Percentiles rank a stretch among this genome's conserved stretches.
Evolutionary conservation across 2,329 filamentous ascomycete genomes (phyloP).

Genomic region (Cryphonectria radicalis): DNA sequence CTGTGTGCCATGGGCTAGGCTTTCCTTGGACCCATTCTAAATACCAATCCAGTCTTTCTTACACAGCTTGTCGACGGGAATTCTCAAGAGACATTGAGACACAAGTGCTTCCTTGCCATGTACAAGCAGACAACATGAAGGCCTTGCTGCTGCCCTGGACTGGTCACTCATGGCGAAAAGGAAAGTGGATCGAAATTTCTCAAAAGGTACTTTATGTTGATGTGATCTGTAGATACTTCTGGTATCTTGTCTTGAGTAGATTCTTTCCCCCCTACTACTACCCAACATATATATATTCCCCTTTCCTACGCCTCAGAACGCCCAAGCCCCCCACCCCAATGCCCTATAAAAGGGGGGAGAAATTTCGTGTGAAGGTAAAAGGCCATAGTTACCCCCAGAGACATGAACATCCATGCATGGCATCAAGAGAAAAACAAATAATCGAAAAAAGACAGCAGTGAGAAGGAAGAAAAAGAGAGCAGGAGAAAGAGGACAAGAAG

Average conservation of each 20-base stretch:
- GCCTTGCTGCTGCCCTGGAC: background rate
- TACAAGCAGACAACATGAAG: too few species aligned
- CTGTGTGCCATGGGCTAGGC: background rate
- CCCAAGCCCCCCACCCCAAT: conserved; percentile 6
- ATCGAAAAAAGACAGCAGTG: background rate
- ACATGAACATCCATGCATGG: conserved; percentile 15
- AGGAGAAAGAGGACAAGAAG: background rate
- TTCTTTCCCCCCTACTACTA: background rate
- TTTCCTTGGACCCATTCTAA: too few species aligned
- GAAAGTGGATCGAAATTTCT: background rate
- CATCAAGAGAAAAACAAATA: background rate
- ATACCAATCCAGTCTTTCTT: too few species aligned
- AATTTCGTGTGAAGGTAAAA: conserved; percentile 20
- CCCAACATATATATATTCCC: background rate
- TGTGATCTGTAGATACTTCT: background rate
- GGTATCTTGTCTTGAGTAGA: background rate
- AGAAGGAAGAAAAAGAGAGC: background rate
- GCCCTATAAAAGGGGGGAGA: background rate
- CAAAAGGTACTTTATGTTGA: background rate
- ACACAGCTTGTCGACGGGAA: too few species aligned
- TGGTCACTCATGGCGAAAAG: too few species aligned
- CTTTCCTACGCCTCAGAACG: conserved; percentile 8
- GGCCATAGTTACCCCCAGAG: conserved; percentile 18
- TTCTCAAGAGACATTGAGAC: too few species aligned
- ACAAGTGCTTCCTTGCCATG: too few species aligned